These are phyloP conservation scores for Botrytis byssoidea DNA, from an alignment of 2,329 filamentous ascomycete genomes.

Conservation along the genomic window DNA sequence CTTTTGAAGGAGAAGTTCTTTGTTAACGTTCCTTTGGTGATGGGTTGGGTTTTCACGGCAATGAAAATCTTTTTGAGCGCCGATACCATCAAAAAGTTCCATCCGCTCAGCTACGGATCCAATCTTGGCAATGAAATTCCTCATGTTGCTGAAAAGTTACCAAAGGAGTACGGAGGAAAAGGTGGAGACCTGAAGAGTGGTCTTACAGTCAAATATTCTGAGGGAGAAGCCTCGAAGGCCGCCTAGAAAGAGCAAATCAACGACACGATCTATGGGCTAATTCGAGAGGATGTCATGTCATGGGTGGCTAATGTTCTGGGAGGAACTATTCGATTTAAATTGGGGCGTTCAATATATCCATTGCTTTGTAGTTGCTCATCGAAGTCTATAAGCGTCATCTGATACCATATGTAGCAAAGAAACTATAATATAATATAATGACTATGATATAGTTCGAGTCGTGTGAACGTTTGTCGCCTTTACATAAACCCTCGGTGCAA, in stretches of 20 bases:
- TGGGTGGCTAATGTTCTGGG: neutral
- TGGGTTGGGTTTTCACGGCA: constrained; percentile 80
- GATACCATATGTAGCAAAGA: neutral
- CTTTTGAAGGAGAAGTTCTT: constrained; percentile 91
- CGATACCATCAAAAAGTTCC: constrained; percentile 76
- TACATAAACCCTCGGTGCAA: neutral
- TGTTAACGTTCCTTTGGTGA: constrained; percentile 86
- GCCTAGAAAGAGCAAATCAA: neutral
- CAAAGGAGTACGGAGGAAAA: constrained; percentile 76
- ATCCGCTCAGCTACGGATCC: constrained; percentile 71
- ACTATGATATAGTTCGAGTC: neutral
- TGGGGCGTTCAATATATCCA: constrained; percentile 16
- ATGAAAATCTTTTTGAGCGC: constrained; percentile 74
- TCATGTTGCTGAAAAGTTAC: constrained; percentile 61
- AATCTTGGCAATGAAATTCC: constrained; percentile 62
- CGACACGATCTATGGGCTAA: neutral
- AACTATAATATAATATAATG: neutral
- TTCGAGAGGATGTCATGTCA: neutral
- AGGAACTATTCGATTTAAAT: neutral
- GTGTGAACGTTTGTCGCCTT: neutral
- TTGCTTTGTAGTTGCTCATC: constrained; percentile 11
- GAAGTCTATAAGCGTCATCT: neutral
- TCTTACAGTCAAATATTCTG: constrained; percentile 37
- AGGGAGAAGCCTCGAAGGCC: neutral
- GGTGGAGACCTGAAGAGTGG: constrained; percentile 46